These are phyloP conservation scores for Moringa oleifera DNA, from an alignment of 345 rosid species.

Conservation along the genomic window DNA sequence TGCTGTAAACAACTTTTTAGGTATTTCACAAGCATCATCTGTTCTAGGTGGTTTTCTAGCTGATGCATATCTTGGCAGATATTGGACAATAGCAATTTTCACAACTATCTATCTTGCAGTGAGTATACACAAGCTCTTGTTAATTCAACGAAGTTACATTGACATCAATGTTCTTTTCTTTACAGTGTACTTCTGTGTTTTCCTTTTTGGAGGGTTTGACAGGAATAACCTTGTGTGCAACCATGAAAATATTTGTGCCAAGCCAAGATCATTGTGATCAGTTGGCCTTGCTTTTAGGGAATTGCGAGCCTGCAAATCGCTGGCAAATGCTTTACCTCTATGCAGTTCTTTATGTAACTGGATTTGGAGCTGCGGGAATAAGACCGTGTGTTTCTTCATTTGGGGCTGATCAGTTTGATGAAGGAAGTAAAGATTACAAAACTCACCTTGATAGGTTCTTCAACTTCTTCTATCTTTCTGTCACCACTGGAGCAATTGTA, in stretches of 20 bases:
- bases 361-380: conserved; percentile 89
- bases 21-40: conserved; percentile 90
- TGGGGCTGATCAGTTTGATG: conserved; percentile 97
- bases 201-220: conserved; percentile 61
- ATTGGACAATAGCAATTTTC: conserved; percentile 92
- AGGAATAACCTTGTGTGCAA: conserved; percentile 77
- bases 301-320: conserved; percentile 61
- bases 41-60: conserved; percentile 91
- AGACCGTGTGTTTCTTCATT: conserved; percentile 95
- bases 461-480: conserved; percentile 88
- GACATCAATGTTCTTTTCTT: too few relatives aligned
- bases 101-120: conserved; percentile 80
- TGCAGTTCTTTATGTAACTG: conserved; percentile 70
- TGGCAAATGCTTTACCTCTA: conserved; percentile 85
- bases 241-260: conserved; percentile 53
- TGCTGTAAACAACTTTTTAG: conserved; percentile 84
- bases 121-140: conserved; percentile 12
- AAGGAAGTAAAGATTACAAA: conserved; percentile 62
- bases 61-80: conserved; percentile 92
- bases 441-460: conserved; percentile 83
- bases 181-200: background rate
- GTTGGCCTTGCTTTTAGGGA: conserved; percentile 61
- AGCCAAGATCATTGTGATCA: conserved; percentile 60
- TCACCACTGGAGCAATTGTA: conserved; percentile 75
- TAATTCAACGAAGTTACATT: background rate